A percentile compares a stretch with the other conserved stretches of the same genome.
phyloP scores from a whole-genome alignment of 768 basidiomycete species.

The Kwoniella shandongensis region DNA sequence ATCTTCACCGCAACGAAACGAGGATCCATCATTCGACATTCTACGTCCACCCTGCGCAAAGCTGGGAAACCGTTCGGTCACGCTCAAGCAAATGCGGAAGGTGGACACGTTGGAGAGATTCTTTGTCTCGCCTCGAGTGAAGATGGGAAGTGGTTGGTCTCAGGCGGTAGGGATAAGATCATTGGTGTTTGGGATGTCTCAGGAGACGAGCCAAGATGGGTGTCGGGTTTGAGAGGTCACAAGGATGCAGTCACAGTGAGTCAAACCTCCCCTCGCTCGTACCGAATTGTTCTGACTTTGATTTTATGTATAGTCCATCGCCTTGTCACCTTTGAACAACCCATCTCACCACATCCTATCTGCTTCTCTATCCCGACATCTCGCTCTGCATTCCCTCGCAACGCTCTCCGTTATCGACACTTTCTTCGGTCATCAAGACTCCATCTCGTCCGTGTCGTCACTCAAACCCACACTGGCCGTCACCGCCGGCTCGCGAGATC shows the following conservation, averaged over 20 bases:
- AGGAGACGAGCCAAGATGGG: slow-evolving; percentile 64
- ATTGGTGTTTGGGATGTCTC: slow-evolving; percentile 79
- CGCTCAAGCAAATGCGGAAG: slow-evolving; percentile 57
- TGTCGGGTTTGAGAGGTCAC: slow-evolving; percentile 77
- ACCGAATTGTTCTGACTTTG: background rate
- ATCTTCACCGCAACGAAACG: slow-evolving; percentile 92
- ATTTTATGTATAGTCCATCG: slow-evolving; percentile 67
- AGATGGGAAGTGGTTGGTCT: slow-evolving; percentile 81
- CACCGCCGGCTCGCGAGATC: slow-evolving; percentile 84
- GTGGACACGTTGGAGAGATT: slow-evolving; percentile 86
- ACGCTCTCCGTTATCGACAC: slow-evolving; percentile 95
- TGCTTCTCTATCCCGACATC: slow-evolving; percentile 76
- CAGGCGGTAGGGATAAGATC: slow-evolving; percentile 78
- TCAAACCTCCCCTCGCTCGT: slow-evolving; percentile 22
- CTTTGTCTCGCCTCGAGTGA: slow-evolving; percentile 77
- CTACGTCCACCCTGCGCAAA: slow-evolving; percentile 46
- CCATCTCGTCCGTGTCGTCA: slow-evolving; percentile 72
- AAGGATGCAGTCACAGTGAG: slow-evolving; percentile 69
- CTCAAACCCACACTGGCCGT: slow-evolving; percentile 81
- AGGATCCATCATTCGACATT: slow-evolving; percentile 67
- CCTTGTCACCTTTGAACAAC: slow-evolving; percentile 74
- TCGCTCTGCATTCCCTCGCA: slow-evolving; percentile 57
- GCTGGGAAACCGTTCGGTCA: slow-evolving; percentile 43
- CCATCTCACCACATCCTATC: slow-evolving; percentile 62
- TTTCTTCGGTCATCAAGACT: slow-evolving; percentile 94